These are phyloP conservation scores for Coniella lustricola DNA, from an alignment of 2,329 filamentous ascomycete genomes.

Conservation along the genomic window DNA sequence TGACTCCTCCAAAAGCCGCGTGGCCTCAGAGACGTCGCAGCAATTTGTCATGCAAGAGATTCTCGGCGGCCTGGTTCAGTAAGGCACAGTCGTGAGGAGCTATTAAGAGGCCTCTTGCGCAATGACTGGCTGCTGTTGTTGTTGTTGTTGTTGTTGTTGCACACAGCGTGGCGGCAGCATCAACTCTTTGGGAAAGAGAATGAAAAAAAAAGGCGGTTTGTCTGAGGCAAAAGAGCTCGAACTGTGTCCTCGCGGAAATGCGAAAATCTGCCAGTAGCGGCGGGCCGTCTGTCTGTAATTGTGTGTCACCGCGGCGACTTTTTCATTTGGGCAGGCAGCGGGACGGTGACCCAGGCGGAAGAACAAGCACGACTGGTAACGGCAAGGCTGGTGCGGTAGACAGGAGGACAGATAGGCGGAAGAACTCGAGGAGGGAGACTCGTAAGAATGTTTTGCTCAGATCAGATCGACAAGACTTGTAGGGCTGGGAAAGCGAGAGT, in stretches of 20 bases:
- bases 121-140: background rate
- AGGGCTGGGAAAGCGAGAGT: too few relatives aligned
- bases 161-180: conserved; percentile 22
- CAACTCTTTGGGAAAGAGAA: too few relatives aligned
- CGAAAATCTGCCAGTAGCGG: too few relatives aligned
- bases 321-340: background rate
- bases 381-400: background rate
- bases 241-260: too few relatives aligned
- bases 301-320: conserved; percentile 9
- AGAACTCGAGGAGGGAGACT: background rate
- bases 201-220: too few relatives aligned
- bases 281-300: too few relatives aligned
- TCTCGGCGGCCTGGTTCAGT: too few relatives aligned
- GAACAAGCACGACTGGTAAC: too few relatives aligned
- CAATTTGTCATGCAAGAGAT: too few relatives aligned
- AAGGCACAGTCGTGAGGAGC: too few relatives aligned
- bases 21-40: background rate
- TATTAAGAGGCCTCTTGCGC: background rate
- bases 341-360: too few relatives aligned
- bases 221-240: too few relatives aligned
- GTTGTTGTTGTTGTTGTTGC: conserved; percentile 9
- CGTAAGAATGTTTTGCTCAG: background rate
- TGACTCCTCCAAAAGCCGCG: conserved; percentile 3
- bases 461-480: conserved; percentile 7
- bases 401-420: background rate